phyloP scores from a whole-genome alignment of 169 alveolate species.

The Eimeria praecox region DNA sequence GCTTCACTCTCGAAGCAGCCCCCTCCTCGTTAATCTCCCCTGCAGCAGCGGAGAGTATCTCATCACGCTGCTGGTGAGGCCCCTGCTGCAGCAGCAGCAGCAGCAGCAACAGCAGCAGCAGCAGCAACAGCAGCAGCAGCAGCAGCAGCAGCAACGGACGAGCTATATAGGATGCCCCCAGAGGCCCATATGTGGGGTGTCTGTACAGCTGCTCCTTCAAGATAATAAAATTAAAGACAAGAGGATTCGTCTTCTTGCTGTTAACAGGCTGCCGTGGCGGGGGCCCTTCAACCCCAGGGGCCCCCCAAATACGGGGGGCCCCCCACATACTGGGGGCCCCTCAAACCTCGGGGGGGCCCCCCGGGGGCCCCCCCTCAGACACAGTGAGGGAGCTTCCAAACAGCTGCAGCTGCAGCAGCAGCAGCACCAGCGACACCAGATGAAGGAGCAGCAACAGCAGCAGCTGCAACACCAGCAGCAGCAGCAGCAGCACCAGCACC shows the following conservation, averaged over 20 bases:
- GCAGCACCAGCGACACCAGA: neutral
- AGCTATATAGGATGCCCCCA: neutral
- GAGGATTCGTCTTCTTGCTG: neutral
- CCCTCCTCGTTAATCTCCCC: neutral
- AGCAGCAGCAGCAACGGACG: conserved; percentile 13
- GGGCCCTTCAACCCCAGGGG: conserved; percentile 38
- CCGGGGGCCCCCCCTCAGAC: neutral
- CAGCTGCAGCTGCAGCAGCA: neutral
- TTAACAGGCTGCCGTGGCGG: neutral
- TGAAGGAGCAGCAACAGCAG: conserved; percentile 4
- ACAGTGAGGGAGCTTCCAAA: neutral
- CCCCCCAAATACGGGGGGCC: conserved; percentile 26
- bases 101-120: conserved; percentile 49
- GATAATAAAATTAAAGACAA: neutral
- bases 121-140: conserved; percentile 63
- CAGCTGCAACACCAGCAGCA: neutral
- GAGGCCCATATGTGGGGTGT: conserved; percentile 31
- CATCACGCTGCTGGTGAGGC: conserved; percentile 22
- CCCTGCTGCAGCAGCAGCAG: conserved; percentile 54
- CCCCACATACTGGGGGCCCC: conserved; percentile 32
- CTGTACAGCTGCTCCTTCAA: conserved; percentile 27
- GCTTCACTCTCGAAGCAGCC: conserved; percentile 12
- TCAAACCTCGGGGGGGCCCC: neutral
- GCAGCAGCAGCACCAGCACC: neutral
- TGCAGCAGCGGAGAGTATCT: conserved; percentile 46